A percentile compares a stretch with the other conserved stretches of the same genome.
These are phyloP conservation scores for Aspergillus nomiae DNA, from an alignment of 2,329 filamentous ascomycete species.

Conservation along the genomic window DNA sequence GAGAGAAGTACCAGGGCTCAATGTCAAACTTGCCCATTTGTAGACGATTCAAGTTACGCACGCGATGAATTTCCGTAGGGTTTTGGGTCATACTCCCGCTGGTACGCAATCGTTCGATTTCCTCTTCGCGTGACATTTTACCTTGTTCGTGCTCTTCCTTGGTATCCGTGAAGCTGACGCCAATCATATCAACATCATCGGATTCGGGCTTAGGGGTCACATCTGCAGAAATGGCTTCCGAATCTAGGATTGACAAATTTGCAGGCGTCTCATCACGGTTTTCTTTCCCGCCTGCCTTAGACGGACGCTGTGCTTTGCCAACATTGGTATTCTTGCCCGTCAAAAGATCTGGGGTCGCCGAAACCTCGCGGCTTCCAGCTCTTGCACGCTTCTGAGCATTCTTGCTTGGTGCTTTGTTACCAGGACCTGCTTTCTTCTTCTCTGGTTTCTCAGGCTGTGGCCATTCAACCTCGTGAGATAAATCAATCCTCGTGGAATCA, in stretches of 20 bases:
- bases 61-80: slow-evolving; percentile 91
- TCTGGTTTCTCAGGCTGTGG: slow-evolving; percentile 87
- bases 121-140: slow-evolving; percentile 70
- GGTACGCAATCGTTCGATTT: slow-evolving; percentile 93
- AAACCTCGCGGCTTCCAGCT: slow-evolving; percentile 56
- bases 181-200: slow-evolving; percentile 48
- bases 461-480: slow-evolving; percentile 92
- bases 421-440: slow-evolving; percentile 71
- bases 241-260: slow-evolving; percentile 34
- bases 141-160: slow-evolving; percentile 39
- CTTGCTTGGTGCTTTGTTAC: slow-evolving; percentile 57
- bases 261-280: slow-evolving; percentile 50
- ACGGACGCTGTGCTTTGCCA: slow-evolving; percentile 49
- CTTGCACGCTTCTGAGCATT: slow-evolving; percentile 58
- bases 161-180: slow-evolving; percentile 30
- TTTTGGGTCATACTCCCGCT: slow-evolving; percentile 99
- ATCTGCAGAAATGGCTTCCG: slow-evolving; percentile 39
- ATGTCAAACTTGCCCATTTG: slow-evolving; percentile 92
- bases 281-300: slow-evolving; percentile 63
- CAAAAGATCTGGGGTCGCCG: slow-evolving; percentile 56
- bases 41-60: slow-evolving; percentile 89
- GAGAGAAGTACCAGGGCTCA: slow-evolving; percentile 98
- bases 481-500: slow-evolving; percentile 76
- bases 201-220: slow-evolving; percentile 43
- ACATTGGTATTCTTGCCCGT: slow-evolving; percentile 53